phyloP scores from a whole-genome alignment of 306 rosid genomes.

The Lathyrus tuberosus region DNA sequence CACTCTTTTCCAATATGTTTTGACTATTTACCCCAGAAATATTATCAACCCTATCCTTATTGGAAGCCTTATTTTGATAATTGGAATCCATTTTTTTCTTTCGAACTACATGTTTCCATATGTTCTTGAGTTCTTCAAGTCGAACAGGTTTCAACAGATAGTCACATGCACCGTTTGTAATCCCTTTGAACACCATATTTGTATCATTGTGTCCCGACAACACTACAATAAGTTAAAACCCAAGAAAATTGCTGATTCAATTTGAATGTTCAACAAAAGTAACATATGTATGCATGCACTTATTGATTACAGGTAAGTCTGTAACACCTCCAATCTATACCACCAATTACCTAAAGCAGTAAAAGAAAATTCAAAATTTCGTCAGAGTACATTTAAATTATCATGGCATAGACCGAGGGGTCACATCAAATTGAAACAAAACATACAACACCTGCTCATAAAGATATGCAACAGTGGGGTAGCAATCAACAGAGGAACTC shows the following conservation, averaged over 20 bases:
- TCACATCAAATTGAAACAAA: too few species aligned
- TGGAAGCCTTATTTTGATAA: slow-evolving; percentile 49
- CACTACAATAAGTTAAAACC: slow-evolving; percentile 54
- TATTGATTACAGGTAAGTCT: slow-evolving; percentile 92
- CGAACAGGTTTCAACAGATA: slow-evolving; percentile 83
- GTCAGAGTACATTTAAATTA: too few species aligned
- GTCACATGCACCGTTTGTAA: slow-evolving; percentile 80
- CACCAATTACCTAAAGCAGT: too few species aligned
- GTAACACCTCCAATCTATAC: too few species aligned
- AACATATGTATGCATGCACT: slow-evolving; percentile 39
- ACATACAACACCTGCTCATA: too few species aligned
- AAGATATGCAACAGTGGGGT: too few species aligned
- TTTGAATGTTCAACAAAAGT: neutral
- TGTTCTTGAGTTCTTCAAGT: slow-evolving; percentile 80
- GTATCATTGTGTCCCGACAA: slow-evolving; percentile 77
- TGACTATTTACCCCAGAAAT: slow-evolving; percentile 48
- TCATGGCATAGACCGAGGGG: too few species aligned
- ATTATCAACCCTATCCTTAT: slow-evolving; percentile 43
- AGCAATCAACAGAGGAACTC: too few species aligned
- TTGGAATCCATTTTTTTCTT: slow-evolving; percentile 51
- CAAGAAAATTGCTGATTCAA: neutral
- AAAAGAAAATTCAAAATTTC: too few species aligned
- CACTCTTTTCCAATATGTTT: slow-evolving; percentile 39
- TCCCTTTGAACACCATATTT: slow-evolving; percentile 82
- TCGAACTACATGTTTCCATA: slow-evolving; percentile 89